A percentile compares a stretch with the other conserved stretches of the same genome.
phyloP scores from a whole-genome alignment of 2,329 filamentous ascomycete genomes.

The Pseudocercospora vitis region DNA sequence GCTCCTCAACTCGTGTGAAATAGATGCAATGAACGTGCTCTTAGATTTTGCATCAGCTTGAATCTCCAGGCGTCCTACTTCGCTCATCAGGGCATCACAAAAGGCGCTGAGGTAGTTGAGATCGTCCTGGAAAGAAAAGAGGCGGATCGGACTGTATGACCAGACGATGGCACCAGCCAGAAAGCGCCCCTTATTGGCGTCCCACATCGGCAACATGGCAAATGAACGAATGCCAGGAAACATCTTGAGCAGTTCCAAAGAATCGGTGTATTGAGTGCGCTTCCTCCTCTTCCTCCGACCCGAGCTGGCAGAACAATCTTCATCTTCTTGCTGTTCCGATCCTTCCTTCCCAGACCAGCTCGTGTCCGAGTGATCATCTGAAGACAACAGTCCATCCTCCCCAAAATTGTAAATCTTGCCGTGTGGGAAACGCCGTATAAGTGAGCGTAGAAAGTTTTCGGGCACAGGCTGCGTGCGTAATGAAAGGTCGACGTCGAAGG shows the following conservation, averaged over 20 bases:
- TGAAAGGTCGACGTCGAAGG: not conserved
- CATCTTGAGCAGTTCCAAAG: not conserved
- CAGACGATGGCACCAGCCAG: constrained; percentile 39
- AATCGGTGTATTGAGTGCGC: not conserved
- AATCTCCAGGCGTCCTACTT: constrained; percentile 42
- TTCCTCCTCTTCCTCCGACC: not conserved
- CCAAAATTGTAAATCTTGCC: constrained; percentile 22
- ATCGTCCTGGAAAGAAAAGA: constrained; percentile 41
- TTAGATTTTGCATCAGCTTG: constrained; percentile 48
- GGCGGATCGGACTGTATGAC: constrained; percentile 46
- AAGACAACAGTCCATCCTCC: constrained; percentile 14
- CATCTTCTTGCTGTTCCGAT: not conserved
- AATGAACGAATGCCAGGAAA: constrained; percentile 18
- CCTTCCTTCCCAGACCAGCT: not conserved
- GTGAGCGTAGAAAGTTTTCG: constrained; percentile 14
- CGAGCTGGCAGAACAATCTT: not conserved
- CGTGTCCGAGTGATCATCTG: constrained; percentile 10
- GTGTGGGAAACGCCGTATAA: constrained; percentile 17
- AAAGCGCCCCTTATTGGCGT: constrained; percentile 23
- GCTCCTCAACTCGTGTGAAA: constrained; percentile 53
- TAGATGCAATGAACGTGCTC: constrained; percentile 52
- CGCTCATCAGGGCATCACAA: constrained; percentile 44
- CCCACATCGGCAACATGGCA: constrained; percentile 19
- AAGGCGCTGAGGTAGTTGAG: constrained; percentile 43
- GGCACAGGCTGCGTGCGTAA: constrained; percentile 6